phyloP scores from a whole-genome alignment of 257 asterid species.

The Dorcoceras hygrometricum region DNA sequence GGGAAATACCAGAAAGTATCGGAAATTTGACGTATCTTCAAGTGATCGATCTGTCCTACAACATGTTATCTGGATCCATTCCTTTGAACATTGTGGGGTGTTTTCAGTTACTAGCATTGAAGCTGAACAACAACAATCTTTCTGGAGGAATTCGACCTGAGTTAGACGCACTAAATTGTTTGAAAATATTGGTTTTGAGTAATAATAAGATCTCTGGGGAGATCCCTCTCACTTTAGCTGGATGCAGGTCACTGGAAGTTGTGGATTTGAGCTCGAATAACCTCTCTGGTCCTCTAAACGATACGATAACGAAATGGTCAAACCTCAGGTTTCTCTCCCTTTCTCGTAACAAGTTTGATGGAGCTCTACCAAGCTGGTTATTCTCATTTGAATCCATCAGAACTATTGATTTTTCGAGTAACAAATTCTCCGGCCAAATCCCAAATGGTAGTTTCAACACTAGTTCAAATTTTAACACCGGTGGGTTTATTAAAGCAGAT shows the following conservation, averaged over 20 bases:
- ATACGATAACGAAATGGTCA: constrained; percentile 84
- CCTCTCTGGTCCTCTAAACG: constrained; percentile 72
- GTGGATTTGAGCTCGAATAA: constrained; percentile 80
- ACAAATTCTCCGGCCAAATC: constrained; percentile 66
- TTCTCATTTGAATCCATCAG: constrained; percentile 57
- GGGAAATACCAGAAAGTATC: constrained; percentile 78
- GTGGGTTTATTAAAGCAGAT: constrained; percentile 21
- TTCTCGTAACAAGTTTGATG: constrained; percentile 63
- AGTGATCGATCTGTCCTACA: constrained; percentile 81
- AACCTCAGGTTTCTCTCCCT: constrained; percentile 74
- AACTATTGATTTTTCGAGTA: constrained; percentile 60
- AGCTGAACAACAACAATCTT: constrained; percentile 69
- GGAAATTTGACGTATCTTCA: constrained; percentile 90
- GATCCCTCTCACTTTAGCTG: constrained; percentile 92
- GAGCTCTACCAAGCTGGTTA: constrained; percentile 75
- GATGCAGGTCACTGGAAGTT: constrained; percentile 88
- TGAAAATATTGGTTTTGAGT: constrained; percentile 65
- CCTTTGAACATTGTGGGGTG: constrained; percentile 90
- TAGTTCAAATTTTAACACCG: constrained; percentile 41
- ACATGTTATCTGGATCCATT: constrained; percentile 63
- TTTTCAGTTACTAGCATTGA: constrained; percentile 74
- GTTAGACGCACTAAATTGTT: constrained; percentile 89
- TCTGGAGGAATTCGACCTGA: constrained; percentile 95
- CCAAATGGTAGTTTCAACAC: constrained; percentile 61
- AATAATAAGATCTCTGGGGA: constrained; percentile 80